These are phyloP conservation scores for Meredithiella fracta DNA, from an alignment of 2,329 filamentous ascomycete genomes.

Conservation along the genomic window DNA sequence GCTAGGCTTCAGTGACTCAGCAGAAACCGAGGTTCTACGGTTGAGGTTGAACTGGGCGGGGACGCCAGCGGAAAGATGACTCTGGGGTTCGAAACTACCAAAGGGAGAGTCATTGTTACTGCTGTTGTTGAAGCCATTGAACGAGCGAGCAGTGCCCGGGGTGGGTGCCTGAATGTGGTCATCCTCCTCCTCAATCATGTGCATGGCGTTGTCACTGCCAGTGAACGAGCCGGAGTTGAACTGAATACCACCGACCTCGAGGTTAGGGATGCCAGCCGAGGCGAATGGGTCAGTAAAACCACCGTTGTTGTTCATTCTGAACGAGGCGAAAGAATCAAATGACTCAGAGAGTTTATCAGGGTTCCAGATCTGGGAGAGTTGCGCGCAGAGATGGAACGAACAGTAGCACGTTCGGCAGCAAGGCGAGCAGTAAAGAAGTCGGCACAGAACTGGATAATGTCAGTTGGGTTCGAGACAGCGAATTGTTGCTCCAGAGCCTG, in stretches of 20 bases:
- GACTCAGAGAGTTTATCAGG: constrained; percentile 9
- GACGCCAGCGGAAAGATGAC: constrained; percentile 44
- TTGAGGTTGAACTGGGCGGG: constrained; percentile 88
- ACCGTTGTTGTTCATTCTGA: constrained; percentile 35
- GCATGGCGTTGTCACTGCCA: constrained; percentile 24
- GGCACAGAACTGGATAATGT: constrained; percentile 54
- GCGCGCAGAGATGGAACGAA: constrained; percentile 10
- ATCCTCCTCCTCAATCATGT: constrained; percentile 62
- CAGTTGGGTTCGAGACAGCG: constrained; percentile 38
- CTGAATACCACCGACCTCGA: constrained; percentile 41
- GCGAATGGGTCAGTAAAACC: constrained; percentile 58
- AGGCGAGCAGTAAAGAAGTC: constrained; percentile 51
- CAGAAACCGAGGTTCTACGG: constrained; percentile 87
- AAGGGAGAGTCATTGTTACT: constrained; percentile 27
- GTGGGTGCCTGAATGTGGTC: constrained; percentile 61
- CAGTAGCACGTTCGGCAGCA: constrained; percentile 41
- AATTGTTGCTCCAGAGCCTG: constrained; percentile 46
- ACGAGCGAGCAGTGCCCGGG: constrained; percentile 29
- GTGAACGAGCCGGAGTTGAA: constrained; percentile 20
- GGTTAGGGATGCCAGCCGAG: constrained; percentile 46
- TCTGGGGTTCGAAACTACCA: constrained; percentile 33
- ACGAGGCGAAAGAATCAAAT: constrained; percentile 12
- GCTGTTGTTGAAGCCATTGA: constrained; percentile 17
- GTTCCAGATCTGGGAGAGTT: constrained; percentile 14
- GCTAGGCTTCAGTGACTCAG: constrained; percentile 84